Evolutionary conservation across 2,329 filamentous ascomycete genomes (phyloP).

Genomic region (Curvularia hawaiiensis): DNA sequence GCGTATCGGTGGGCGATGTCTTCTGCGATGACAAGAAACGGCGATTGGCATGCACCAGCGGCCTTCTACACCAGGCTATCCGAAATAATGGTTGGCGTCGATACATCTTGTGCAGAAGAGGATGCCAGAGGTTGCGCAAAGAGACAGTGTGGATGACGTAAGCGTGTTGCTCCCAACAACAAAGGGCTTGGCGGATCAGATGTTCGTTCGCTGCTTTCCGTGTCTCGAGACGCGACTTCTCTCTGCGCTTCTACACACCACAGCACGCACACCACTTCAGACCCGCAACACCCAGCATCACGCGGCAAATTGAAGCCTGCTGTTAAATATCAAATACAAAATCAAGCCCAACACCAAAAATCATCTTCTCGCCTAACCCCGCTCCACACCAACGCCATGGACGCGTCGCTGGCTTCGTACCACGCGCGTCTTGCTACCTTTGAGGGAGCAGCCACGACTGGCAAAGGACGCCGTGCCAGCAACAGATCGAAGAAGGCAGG

Average conservation of each 20-base stretch:
- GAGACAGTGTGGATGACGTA: conserved; percentile 31
- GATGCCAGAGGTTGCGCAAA: conserved; percentile 29
- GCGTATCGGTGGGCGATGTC: conserved; percentile 24
- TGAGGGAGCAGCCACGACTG: conserved; percentile 62
- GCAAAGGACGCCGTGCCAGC: conserved; percentile 72
- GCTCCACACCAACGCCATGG: conserved; percentile 27
- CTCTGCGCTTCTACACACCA: conserved; percentile 10
- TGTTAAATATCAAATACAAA: conserved; percentile 1
- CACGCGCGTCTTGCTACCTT: conserved; percentile 84
- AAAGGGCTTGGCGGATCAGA: conserved; percentile 13
- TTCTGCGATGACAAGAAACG: conserved; percentile 36
- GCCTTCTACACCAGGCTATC: conserved; percentile 35
- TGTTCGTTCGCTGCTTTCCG: conserved; percentile 19
- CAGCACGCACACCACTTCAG: conserved; percentile 6
- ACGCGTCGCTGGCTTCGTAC: conserved; percentile 61
- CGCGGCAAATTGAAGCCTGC: neutral
- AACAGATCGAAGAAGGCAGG: conserved; percentile 61
- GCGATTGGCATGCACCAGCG: conserved; percentile 29
- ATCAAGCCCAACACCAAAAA: neutral
- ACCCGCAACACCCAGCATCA: conserved; percentile 7
- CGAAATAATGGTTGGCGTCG: conserved; percentile 35
- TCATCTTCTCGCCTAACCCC: neutral
- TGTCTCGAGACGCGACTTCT: conserved; percentile 20
- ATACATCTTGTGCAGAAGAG: conserved; percentile 37
- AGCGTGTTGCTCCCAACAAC: conserved; percentile 17